Evolutionary conservation across 1,139 yeast genomes (phyloP).

Genomic region (Taphrina flavorubra): DNA sequence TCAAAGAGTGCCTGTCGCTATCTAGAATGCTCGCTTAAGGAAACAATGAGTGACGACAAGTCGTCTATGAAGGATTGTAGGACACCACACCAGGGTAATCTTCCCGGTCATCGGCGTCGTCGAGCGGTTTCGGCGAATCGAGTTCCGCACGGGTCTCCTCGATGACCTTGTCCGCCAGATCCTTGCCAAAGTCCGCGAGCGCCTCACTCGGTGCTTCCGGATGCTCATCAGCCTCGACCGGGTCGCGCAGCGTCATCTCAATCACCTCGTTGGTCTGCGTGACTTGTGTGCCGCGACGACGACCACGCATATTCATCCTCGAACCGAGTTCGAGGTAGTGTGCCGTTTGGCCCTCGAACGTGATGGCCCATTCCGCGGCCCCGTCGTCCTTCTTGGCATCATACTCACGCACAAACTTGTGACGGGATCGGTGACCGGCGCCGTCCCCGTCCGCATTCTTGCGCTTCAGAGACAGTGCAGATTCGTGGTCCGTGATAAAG

Average conservation of each 20-base stretch:
- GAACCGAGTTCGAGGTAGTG: constrained; percentile 79
- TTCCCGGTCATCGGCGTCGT: constrained; percentile 15
- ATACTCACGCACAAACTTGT: constrained; percentile 74
- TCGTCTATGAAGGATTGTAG: not conserved
- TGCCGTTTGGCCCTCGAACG: constrained; percentile 61
- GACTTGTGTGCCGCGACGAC: constrained; percentile 28
- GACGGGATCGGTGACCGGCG: constrained; percentile 60
- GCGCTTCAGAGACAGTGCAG: constrained; percentile 42
- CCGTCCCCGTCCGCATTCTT: constrained; percentile 51
- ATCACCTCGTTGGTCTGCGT: constrained; percentile 31
- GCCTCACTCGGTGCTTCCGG: constrained; percentile 1
- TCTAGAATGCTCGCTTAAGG: too few relatives aligned
- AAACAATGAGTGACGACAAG: too few relatives aligned
- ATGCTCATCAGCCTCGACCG: constrained; percentile 9
- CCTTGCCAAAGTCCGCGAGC: constrained; percentile 18
- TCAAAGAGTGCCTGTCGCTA: constrained; percentile 59
- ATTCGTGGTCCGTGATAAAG: constrained; percentile 44
- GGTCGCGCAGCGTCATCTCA: constrained; percentile 14
- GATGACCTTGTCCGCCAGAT: constrained; percentile 12
- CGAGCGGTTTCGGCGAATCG: constrained; percentile 11
- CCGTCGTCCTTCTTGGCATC: constrained; percentile 66
- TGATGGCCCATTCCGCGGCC: constrained; percentile 63
- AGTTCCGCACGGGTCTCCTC: constrained; percentile 3
- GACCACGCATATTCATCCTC: constrained; percentile 63
- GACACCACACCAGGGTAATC: constrained; percentile 20